Evolutionary conservation across 2,329 filamentous ascomycete genomes (phyloP), one percentile per base, ranked within the genome.

Genomic region (Pseudopithomyces maydicus): DNA sequence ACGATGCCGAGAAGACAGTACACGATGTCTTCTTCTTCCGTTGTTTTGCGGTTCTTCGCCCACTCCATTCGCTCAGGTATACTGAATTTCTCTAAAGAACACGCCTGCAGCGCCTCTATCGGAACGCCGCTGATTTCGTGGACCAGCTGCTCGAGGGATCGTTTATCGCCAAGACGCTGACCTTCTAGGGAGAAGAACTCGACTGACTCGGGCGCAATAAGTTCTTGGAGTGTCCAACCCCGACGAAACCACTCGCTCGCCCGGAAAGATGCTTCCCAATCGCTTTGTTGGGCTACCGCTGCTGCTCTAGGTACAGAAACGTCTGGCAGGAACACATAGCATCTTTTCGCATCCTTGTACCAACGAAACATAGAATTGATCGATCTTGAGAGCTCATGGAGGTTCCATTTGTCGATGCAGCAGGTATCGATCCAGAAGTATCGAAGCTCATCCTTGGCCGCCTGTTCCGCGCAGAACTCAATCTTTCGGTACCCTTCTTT

Each of bases 1-100:
- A 72, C 56, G 44, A 72, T 42, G 50, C 69, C 59, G 54, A 66
- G 61, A 14, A 67, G 49, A 29, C 54, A 66, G 55, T 66, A 67
- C 22, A 57, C 59, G 5, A 32, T 62, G 38, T 72, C 67, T 65
- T 71, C 67, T 46, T 61, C 58, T 45, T 63, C 54, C 6, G 55
- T 68, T 12, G 67, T 72, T 51, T 36, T 38, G 53, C 70, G 64
- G 17, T 45, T 51, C 39, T 57, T 38, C 6, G 53, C 64, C 67
- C 65, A 73, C 19, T 33, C 10, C 36, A 32, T 60, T 52, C 65
- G 56, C 52, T 68, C 46, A 64, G 54, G 35, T 54, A 22, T 61
- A 14, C 46, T 59, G 43, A 70, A 69, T 17, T 57, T n/a, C 22
- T 62, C 53, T 20, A 70, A 44, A 15, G 59, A 42, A 52, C 45